Percentiles rank a stretch among this genome's conserved stretches.
phyloP scores from a whole-genome alignment of 352 stramenopile genomes.

The Peronospora destructor region DNA sequence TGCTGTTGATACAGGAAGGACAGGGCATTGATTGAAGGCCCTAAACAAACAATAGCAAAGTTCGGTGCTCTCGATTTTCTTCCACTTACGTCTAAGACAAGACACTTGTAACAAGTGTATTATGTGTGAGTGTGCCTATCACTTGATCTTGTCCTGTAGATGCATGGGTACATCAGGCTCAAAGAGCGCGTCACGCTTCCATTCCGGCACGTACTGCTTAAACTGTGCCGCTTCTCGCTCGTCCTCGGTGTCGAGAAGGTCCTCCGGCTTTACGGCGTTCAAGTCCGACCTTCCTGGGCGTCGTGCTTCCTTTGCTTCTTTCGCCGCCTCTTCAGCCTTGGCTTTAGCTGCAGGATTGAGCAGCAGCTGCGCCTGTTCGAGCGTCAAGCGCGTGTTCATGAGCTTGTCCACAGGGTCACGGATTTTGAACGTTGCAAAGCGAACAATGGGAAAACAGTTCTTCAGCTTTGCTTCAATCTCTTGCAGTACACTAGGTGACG shows the following conservation, averaged over 20 bases:
- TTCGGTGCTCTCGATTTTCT: constrained; percentile 20
- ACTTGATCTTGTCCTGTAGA: constrained; percentile 43
- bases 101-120: neutral
- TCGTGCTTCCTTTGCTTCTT: constrained; percentile 31
- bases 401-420: constrained; percentile 73
- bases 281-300: constrained; percentile 16
- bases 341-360: constrained; percentile 38
- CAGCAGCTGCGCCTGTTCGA: constrained; percentile 50
- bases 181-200: constrained; percentile 76
- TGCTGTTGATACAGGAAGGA: neutral
- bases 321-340: constrained; percentile 31
- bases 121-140: neutral
- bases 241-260: constrained; percentile 51
- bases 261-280: constrained; percentile 37
- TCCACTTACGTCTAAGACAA: constrained; percentile 18
- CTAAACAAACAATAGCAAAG: constrained; percentile 3
- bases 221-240: constrained; percentile 59
- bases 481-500: constrained; percentile 53
- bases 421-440: constrained; percentile 85
- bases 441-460: constrained; percentile 79
- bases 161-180: constrained; percentile 55
- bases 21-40: too few relatives aligned
- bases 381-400: constrained; percentile 74
- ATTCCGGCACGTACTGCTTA: constrained; percentile 78
- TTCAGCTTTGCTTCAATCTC: constrained; percentile 80